Evolutionary conservation across 306 rosid species (phyloP).

Genomic region (Cicer pinnatifidum): DNA sequence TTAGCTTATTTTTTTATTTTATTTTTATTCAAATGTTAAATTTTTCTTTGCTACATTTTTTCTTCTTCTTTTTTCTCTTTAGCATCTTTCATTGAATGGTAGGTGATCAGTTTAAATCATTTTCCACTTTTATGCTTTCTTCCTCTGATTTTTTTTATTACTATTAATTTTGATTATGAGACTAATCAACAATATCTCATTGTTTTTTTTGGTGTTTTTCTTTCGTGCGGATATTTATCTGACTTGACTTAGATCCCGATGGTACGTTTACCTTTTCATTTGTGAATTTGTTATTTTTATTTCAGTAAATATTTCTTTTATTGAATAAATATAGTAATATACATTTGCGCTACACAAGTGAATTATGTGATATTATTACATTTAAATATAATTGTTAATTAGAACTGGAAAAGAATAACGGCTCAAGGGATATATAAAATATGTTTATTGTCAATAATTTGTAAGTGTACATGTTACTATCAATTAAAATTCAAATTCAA

Average conservation of each 20-base stretch:
- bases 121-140: not conserved
- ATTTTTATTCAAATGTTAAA: not conserved
- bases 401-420: no score
- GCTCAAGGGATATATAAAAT: no score
- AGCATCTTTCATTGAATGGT: constrained; percentile 30
- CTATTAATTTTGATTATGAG: constrained; percentile 2
- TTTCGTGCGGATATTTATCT: constrained; percentile 11
- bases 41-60: not conserved
- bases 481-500: no score
- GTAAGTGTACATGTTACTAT: no score
- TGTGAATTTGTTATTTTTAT: not conserved
- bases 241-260: constrained; percentile 66
- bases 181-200: constrained; percentile 35
- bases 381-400: no score
- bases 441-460: no score
- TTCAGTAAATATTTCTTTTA: not conserved
- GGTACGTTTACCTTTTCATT: constrained; percentile 53
- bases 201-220: not conserved
- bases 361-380: not conserved
- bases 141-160: not conserved
- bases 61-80: not conserved
- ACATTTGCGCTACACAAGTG: not conserved
- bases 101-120: constrained; percentile 33
- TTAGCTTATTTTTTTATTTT: not conserved
- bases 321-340: not conserved